Base-by-base conservation (phyloP, 352 stramenopile genomes). In the Plasmopara halstedii region DNA sequence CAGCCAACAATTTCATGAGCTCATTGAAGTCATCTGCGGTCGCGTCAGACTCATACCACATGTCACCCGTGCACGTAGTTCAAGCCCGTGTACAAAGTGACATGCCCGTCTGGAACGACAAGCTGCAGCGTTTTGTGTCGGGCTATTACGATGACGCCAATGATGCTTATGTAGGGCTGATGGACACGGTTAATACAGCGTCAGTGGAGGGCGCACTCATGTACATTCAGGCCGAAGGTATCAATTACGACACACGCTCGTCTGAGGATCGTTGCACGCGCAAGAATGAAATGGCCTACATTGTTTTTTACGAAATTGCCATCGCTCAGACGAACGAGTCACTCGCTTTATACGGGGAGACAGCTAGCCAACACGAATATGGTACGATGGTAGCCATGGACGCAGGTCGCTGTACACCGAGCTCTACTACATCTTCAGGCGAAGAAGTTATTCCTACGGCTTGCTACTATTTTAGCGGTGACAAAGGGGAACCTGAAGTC, bases 141-240 rank as follows among this genome's bases (percentile, higher is more conserved):
- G 31, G 23, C 15, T 72, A 72, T 53, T 85, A 82, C 39, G 59
- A 71, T 32, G 53, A 77, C 15, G 62, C 77, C 41, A 62, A 53
- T n/a, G 60, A 64, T 3, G 70, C 62, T n/a, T 91, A 75, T 52
- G 46, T 66, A 11, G 76, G 62, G 6, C 70, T 70, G 6, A 71
- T 92, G 50, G 82, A 95, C 56, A 83, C 68, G n/a, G 79, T 88
- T 19, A 94, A 92, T 56, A 79, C 73, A 18, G 83, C 80, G 6
- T 81, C 62, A 0, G 73, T 94, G 8, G 80, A 91, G 44, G 83
- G 83, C 13, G 69, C 79, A 26, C 74, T 94, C 29, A 92, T 91
- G 78, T 94, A 90, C 62, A 73, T 94, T 23, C 80, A 92, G 55
- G 76, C 80, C 4, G 83, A 94, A 49, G 64, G 75, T 31, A 90